Evolutionary conservation across 208 protist genomes (phyloP).

Genomic region (Phytomonas francai): DNA sequence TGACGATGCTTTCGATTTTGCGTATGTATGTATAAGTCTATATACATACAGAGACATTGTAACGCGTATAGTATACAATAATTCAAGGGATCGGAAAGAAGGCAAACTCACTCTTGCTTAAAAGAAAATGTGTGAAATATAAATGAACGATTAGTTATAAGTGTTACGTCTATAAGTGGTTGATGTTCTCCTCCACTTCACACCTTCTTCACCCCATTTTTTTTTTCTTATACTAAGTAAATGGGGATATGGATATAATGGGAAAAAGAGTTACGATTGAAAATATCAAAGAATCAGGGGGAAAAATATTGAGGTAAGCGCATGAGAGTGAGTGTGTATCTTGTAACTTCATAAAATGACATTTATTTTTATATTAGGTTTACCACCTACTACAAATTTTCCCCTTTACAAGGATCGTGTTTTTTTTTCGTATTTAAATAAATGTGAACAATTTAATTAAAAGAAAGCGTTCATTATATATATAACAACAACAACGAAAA

Average conservation of each 20-base stretch:
- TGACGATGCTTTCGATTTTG: too few relatives aligned
- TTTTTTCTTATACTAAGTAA: background rate
- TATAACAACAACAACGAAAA: background rate
- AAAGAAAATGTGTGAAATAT: background rate
- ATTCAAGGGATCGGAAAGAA: background rate
- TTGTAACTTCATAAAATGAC: background rate
- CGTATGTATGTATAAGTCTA: too few relatives aligned
- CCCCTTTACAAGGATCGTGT: background rate
- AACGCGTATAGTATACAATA: background rate
- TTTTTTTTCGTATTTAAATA: background rate
- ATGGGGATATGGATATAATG: background rate
- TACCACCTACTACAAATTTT: background rate
- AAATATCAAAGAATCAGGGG: background rate
- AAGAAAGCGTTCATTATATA: too few relatives aligned
- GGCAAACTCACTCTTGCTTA: background rate
- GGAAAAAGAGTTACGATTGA: background rate
- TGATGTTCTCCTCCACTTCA: too few relatives aligned
- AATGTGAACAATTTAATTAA: background rate
- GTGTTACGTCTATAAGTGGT: background rate
- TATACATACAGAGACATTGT: too few relatives aligned
- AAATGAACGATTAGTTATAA: background rate
- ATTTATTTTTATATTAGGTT: background rate
- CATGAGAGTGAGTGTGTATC: background rate
- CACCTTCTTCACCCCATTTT: background rate
- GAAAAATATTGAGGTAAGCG: background rate